Evolutionary conservation across 371 early-diverging fungal genomes (phyloP).

Genomic region (Mucor lusitanicus): DNA sequence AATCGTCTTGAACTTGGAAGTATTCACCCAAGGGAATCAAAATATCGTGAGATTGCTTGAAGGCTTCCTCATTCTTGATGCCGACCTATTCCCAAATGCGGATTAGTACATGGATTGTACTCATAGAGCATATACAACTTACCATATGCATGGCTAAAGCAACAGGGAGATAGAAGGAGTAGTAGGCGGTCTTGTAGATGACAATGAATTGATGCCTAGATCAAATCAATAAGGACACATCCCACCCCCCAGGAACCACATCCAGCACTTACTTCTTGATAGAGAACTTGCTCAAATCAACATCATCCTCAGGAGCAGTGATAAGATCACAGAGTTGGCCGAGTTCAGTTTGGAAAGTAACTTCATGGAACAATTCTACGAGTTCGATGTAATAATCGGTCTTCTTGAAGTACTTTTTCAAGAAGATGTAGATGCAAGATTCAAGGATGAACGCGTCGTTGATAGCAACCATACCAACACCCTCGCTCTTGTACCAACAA

Average conservation of each 20-base stretch:
- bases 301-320: slow-evolving; percentile 93
- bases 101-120: neutral
- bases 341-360: slow-evolving; percentile 94
- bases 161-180: slow-evolving; percentile 98
- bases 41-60: slow-evolving; percentile 79
- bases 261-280: slow-evolving; percentile 69
- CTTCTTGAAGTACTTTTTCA: slow-evolving; percentile 89
- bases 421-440: slow-evolving; percentile 83
- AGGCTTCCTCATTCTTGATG: slow-evolving; percentile 72
- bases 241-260: neutral
- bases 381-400: slow-evolving; percentile 86
- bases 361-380: slow-evolving; percentile 92
- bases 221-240: neutral
- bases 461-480: slow-evolving; percentile 91
- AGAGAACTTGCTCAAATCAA: slow-evolving; percentile 89
- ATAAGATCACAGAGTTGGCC: slow-evolving; percentile 97
- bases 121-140: slow-evolving; percentile 7
- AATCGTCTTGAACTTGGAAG: slow-evolving; percentile 98
- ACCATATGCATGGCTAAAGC: slow-evolving; percentile 91
- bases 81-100: slow-evolving; percentile 57
- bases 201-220: slow-evolving; percentile 89
- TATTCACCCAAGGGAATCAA: slow-evolving; percentile 94
- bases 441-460: slow-evolving; percentile 96
- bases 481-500: slow-evolving; percentile 90
- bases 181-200: slow-evolving; percentile 97